Evolutionary conservation across 2,329 filamentous ascomycete genomes (phyloP).

Genomic region (Colletotrichum coccodes): DNA sequence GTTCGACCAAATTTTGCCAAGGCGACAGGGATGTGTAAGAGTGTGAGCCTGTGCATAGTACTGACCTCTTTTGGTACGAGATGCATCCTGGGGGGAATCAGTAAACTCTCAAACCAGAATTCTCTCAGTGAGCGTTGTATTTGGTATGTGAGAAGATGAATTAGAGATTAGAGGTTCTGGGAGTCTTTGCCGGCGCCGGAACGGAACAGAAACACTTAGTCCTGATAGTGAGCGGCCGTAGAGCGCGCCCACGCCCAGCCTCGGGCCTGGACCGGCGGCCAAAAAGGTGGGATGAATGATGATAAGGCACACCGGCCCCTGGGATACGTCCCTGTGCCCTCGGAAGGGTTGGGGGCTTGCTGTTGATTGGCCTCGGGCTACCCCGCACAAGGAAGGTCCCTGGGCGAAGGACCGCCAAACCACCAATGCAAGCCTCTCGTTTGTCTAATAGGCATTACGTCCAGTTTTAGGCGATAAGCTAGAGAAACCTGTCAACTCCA

Average conservation of each 20-base stretch:
- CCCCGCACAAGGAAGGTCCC: constrained; percentile 30
- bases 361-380: constrained; percentile 26
- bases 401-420: background rate
- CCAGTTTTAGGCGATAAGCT: constrained; percentile 30
- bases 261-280: constrained; percentile 32
- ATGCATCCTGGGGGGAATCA: constrained; percentile 50
- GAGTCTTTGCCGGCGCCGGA: background rate
- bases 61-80: constrained; percentile 60
- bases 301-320: constrained; percentile 17
- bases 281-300: constrained; percentile 32
- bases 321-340: background rate
- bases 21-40: constrained; percentile 32
- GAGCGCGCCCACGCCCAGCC: constrained; percentile 3
- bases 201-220: background rate
- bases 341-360: background rate
- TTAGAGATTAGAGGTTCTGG: background rate
- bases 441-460: constrained; percentile 33
- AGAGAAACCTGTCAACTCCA: background rate
- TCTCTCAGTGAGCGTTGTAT: background rate
- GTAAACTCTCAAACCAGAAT: background rate
- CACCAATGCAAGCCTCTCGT: constrained; percentile 20
- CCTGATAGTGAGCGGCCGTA: constrained; percentile 21
- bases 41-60: constrained; percentile 24
- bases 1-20: constrained; percentile 8
- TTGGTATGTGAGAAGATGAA: background rate